Evolutionary conservation across 306 rosid species (phyloP), one percentile per base, ranked within the genome.

Genomic region (Inga leiocalycina): DNA sequence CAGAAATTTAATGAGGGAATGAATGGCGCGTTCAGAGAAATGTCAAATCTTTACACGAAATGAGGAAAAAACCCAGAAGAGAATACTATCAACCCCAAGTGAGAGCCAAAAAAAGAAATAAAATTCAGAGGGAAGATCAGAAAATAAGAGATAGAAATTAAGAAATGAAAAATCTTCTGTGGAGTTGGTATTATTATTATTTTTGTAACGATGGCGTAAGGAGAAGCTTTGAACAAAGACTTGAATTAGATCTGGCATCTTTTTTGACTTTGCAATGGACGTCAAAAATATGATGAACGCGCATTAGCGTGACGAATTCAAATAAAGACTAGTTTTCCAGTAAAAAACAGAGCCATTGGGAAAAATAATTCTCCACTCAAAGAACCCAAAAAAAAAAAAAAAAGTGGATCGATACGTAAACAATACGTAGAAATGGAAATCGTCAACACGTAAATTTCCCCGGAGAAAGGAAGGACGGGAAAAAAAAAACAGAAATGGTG

Each of bases 231-330:
- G 87, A 85, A 83, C 83, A 71, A 67, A 74, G 78, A 85, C 76
- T 83, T 80, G 61, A 69, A 46, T 41, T 37, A 79, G 93, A 88
- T 92, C 91, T 91, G 84, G 71, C 88, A 81, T 86, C 83, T 83
- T 85, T 85, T 39, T 51, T 51, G 84, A 84, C 89, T 64, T 44
- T 17, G 51, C 19, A 72, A 35, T 75, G 67, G 69, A 8, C 10
- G 5, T 4, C 16, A 14, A 12, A 14, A 49, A 72, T 30, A 12
- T n/a, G 52, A 34, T 4, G 30, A 71, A 89, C 93, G 89, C 91
- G 90, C 92, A 88, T 84, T 88, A 73, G 41, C 24, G 57, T 74
- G 57, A 27, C 22, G 4, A 49, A 54, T 54, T 80, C 73, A 84
- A 80, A 44, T 66, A 37, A 45, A 7, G 46, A 27, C 73, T 39